phyloP scores from a whole-genome alignment of 2,329 filamentous ascomycete genomes.

The Calonectria honghensis region DNA sequence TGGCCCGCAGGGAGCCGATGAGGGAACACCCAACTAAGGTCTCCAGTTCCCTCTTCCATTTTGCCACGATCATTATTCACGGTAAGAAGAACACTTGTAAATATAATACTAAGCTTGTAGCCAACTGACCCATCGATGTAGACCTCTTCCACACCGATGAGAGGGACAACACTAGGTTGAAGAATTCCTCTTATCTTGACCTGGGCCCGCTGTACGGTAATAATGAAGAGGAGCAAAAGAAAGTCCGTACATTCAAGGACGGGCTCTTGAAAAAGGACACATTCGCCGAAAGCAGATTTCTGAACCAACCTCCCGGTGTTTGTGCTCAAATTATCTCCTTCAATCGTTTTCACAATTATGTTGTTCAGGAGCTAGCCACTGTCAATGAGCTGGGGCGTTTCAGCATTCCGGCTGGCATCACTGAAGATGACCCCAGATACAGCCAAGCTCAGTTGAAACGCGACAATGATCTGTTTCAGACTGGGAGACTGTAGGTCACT shows the following conservation, averaged over 20 bases:
- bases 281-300: neutral
- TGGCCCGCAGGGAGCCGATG: slow-evolving; percentile 1
- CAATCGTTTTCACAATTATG: slow-evolving; percentile 12
- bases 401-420: neutral
- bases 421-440: neutral
- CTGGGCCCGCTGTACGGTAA: slow-evolving; percentile 2
- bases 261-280: slow-evolving; percentile 10
- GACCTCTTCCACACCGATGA: slow-evolving; percentile 14
- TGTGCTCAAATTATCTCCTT: neutral
- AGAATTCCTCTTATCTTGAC: slow-evolving; percentile 13
- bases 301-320: slow-evolving; percentile 14
- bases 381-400: slow-evolving; percentile 1
- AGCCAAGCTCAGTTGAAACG: neutral
- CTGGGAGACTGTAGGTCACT: slow-evolving; percentile 1
- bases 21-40: slow-evolving; percentile 9
- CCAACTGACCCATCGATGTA: neutral
- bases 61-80: slow-evolving; percentile 18
- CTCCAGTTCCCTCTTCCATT: slow-evolving; percentile 2
- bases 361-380: neutral
- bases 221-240: slow-evolving; percentile 14
- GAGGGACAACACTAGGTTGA: slow-evolving; percentile 10
- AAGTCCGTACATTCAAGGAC: slow-evolving; percentile 13
- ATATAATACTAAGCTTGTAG: neutral
- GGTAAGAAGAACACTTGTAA: neutral
- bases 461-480: slow-evolving; percentile 13